Base-by-base conservation (phyloP, 305 asterid species). In the Solanum hybrid region DNA sequence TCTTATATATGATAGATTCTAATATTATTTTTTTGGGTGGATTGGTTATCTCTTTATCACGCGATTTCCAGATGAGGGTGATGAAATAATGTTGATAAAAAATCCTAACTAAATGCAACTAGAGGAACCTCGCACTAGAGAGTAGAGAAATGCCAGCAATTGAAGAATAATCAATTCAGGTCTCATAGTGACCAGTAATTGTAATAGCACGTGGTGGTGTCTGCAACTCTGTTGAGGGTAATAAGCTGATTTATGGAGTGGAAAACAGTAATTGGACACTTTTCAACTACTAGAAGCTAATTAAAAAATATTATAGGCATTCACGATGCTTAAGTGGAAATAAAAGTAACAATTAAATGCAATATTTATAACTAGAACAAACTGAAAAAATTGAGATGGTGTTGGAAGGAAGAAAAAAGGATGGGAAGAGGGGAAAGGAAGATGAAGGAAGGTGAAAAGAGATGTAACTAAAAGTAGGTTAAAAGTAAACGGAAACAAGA, bases 31-130 rank as follows among this genome's bases (percentile, higher is more conserved):
- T 38, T 10, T 37, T 9, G 42, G 42, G 1, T 37, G 1, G 42
- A 37, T 37, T 37, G 42, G 42, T 37, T 37, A 37, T 37, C 42
- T 37, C 42, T 37, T 37, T 37, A 9, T 37, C 12, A 37, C 2
- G 42, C 42, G 42, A 37, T 37, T 37, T 37, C 42, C 42, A 37
- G 42, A 37, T 8, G 1, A 37, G 42, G 40, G 12, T 38, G 45
- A 38, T 38, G 82, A 76, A 76, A 31, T 14, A 77, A 19, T 36
- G 24, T 35, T 88, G 92, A 97, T 96, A 27, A 69, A 11, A 96
- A 94, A 88, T 92, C 96, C 90, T 95, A 95, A 81, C 96, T 89
- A 89, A 97, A 97, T 92, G 98, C 99, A 91, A 97, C 94, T 79
- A 95, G 94, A 75, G 99, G 99, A 91, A 95, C 86, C 89, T 93